Evolutionary conservation across 2,329 filamentous ascomycete species (phyloP).

Genomic region (Colletotrichum tropicicola): DNA sequence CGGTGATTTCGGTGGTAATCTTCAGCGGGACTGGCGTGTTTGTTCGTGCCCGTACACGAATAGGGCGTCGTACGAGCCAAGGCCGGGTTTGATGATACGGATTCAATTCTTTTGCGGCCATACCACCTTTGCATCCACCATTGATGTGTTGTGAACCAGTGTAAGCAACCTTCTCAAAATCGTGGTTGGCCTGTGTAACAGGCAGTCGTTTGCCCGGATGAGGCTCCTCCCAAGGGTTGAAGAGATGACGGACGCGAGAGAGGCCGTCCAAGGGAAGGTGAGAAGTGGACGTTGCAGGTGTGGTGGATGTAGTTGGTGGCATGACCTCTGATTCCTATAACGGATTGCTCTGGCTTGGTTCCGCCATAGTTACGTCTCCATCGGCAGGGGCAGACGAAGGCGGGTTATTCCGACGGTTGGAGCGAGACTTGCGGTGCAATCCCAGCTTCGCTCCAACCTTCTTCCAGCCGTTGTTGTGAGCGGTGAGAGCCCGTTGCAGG

Average conservation of each 20-base stretch:
- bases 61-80: constrained; percentile 33
- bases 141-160: constrained; percentile 10
- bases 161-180: constrained; percentile 28
- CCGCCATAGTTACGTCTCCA: constrained; percentile 45
- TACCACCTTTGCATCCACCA: constrained; percentile 46
- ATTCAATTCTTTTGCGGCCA: constrained; percentile 57
- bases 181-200: constrained; percentile 37
- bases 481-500: constrained; percentile 62
- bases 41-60: constrained; percentile 36
- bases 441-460: constrained; percentile 70
- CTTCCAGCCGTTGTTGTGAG: constrained; percentile 69
- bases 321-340: constrained; percentile 70
- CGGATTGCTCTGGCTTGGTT: constrained; percentile 45
- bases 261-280: constrained; percentile 30
- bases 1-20: constrained; percentile 36
- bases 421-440: constrained; percentile 61
- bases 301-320: constrained; percentile 54
- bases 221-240: constrained; percentile 52
- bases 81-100: constrained; percentile 35
- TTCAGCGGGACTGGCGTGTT: constrained; percentile 39
- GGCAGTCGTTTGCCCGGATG: constrained; percentile 54
- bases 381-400: constrained; percentile 55
- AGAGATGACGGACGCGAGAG: constrained; percentile 30
- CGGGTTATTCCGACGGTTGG: constrained; percentile 51
- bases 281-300: constrained; percentile 35